A percentile compares a stretch with the other conserved stretches of the same genome.
Evolutionary conservation across 176 grass and related monocot genomes (phyloP).

Genomic region (Lolium rigidum): DNA sequence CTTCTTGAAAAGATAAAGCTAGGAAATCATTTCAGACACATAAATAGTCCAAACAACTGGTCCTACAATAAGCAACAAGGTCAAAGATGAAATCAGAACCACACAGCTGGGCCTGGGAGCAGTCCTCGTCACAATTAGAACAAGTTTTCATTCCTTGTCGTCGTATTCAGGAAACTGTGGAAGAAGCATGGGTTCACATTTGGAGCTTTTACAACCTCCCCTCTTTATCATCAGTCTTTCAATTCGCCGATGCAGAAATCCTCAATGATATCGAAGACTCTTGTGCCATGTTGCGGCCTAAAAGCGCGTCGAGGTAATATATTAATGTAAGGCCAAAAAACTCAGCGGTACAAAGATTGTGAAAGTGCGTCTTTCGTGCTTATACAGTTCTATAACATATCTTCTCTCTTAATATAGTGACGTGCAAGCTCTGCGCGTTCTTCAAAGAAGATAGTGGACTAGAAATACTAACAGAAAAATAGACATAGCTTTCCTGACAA

Average conservation of each 20-base stretch:
- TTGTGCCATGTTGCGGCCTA: slow-evolving; percentile 78
- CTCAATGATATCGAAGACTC: slow-evolving; percentile 94
- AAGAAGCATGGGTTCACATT: slow-evolving; percentile 45
- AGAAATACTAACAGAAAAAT: slow-evolving; percentile 19
- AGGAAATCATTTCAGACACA: slow-evolving; percentile 4
- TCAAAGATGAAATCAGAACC: slow-evolving; percentile 50
- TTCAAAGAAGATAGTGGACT: background rate
- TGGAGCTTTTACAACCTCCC: slow-evolving; percentile 1
- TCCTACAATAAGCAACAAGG: slow-evolving; percentile 29
- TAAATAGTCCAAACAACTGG: slow-evolving; percentile 25
- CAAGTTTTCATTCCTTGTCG: background rate
- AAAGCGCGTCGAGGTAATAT: slow-evolving; percentile 41
- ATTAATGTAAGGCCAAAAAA: slow-evolving; percentile 32
- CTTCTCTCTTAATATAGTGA: background rate
- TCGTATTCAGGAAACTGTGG: slow-evolving; percentile 26
- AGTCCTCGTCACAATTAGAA: slow-evolving; percentile 19
- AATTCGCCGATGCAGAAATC: slow-evolving; percentile 86
- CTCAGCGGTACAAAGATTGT: background rate
- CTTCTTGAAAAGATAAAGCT: slow-evolving; percentile 19
- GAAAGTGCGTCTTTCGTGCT: background rate
- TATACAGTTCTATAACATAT: background rate
- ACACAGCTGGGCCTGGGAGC: slow-evolving; percentile 14
- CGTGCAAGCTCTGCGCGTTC: background rate
- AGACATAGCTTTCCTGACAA: background rate
- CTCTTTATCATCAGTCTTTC: slow-evolving; percentile 46